These are phyloP conservation scores for Cladobotryum mycophilum DNA, from an alignment of 2,329 filamentous ascomycete species.

Conservation along the genomic window DNA sequence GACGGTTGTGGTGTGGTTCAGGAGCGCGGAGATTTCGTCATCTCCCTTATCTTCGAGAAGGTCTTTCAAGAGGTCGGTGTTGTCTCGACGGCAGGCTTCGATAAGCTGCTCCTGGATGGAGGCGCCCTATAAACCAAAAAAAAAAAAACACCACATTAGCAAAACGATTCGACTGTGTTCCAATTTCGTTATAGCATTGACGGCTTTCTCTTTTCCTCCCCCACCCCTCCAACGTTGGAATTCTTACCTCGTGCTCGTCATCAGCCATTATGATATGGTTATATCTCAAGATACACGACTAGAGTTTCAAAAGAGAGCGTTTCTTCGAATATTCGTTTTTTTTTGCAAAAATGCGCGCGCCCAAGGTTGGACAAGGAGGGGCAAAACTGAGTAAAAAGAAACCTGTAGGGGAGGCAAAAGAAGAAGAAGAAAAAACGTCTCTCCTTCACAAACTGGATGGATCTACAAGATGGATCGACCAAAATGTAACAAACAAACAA, in stretches of 20 bases:
- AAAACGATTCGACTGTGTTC: too few species aligned
- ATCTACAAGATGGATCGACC: too few species aligned
- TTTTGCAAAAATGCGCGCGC: too few species aligned
- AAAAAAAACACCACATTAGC: too few species aligned
- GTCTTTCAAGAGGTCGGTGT: conserved; percentile 75
- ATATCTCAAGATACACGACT: neutral
- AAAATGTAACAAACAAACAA: too few species aligned
- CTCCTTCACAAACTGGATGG: too few species aligned
- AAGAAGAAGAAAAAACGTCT: too few species aligned
- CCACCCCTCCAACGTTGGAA: neutral
- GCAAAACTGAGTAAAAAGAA: too few species aligned
- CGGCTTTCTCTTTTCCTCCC: too few species aligned
- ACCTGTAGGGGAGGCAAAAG: too few species aligned
- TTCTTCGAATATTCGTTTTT: too few species aligned
- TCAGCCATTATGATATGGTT: conserved; percentile 10
- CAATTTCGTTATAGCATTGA: neutral
- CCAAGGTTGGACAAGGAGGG: too few species aligned
- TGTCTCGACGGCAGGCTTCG: conserved; percentile 90
- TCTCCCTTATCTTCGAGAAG: conserved; percentile 58
- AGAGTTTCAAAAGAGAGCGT: neutral
- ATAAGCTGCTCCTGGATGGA: conserved; percentile 79
- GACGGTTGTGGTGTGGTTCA: conserved; percentile 80
- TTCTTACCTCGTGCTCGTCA: conserved; percentile 18
- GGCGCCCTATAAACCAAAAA: conserved; percentile 57
- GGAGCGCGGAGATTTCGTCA: conserved; percentile 63